These are phyloP conservation scores for Rickenella mellea DNA, from an alignment of 768 basidiomycete species.

Conservation along the genomic window DNA sequence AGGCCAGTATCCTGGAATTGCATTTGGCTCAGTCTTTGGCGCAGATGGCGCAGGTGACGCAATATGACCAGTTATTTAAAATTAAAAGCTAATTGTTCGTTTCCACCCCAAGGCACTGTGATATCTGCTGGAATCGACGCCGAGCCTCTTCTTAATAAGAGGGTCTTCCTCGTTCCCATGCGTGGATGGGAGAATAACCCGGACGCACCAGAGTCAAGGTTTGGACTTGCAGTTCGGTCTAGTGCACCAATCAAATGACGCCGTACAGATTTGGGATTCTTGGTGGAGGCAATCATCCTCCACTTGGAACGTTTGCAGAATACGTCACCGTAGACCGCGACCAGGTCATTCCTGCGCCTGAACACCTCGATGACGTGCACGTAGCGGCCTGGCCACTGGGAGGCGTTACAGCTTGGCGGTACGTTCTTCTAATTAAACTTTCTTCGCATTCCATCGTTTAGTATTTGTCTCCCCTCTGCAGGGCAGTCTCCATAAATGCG, in stretches of 20 bases:
- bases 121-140: slow-evolving; percentile 41
- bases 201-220: slow-evolving; percentile 59
- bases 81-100: not conserved
- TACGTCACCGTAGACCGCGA: slow-evolving; percentile 66
- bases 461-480: slow-evolving; percentile 18
- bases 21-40: slow-evolving; percentile 51
- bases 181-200: slow-evolving; percentile 68
- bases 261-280: slow-evolving; percentile 50
- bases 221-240: slow-evolving; percentile 12
- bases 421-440: slow-evolving; percentile 6
- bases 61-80: not conserved
- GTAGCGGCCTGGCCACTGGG: slow-evolving; percentile 71
- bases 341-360: slow-evolving; percentile 55
- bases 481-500: slow-evolving; percentile 60
- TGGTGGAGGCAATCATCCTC: slow-evolving; percentile 44
- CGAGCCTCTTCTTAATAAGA: slow-evolving; percentile 49
- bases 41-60: slow-evolving; percentile 64
- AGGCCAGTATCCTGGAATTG: slow-evolving; percentile 58
- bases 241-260: slow-evolving; percentile 8
- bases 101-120: slow-evolving; percentile 41
- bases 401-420: slow-evolving; percentile 83
- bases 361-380: slow-evolving; percentile 58
- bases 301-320: slow-evolving; percentile 67
- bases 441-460: not conserved
- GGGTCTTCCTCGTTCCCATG: slow-evolving; percentile 69